phyloP scores from a whole-genome alignment of 2,329 filamentous ascomycete genomes.

The Hymenoscyphus salicellus region DNA sequence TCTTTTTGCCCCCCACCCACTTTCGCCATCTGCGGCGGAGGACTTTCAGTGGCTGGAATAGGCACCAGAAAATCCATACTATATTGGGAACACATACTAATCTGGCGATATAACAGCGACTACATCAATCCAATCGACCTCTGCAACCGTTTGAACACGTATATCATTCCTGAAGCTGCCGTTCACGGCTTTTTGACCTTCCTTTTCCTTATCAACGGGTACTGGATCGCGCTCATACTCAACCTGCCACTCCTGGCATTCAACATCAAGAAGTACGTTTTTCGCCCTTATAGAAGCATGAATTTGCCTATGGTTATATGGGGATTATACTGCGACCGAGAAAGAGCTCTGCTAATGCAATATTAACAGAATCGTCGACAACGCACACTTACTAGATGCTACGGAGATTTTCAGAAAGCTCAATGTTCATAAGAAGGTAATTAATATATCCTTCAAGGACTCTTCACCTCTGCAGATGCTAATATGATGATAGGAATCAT shows the following conservation, averaged over 20 bases:
- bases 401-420: slow-evolving; percentile 99
- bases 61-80: neutral
- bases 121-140: slow-evolving; percentile 99
- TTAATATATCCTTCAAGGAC: slow-evolving; percentile 11
- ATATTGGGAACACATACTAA: slow-evolving; percentile 33
- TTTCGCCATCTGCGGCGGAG: neutral
- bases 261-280: slow-evolving; percentile 92
- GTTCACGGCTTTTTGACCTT: slow-evolving; percentile 95
- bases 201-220: slow-evolving; percentile 96
- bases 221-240: slow-evolving; percentile 90
- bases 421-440: slow-evolving; percentile 97
- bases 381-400: slow-evolving; percentile 93
- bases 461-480: slow-evolving; percentile 9
- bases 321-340: neutral
- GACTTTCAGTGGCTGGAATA: neutral
- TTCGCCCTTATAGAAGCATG: neutral
- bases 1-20: neutral
- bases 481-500: slow-evolving; percentile 71
- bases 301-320: neutral
- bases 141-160: slow-evolving; percentile 99
- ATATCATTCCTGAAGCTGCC: slow-evolving; percentile 97
- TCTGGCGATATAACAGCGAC: slow-evolving; percentile 58
- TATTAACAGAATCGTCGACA: slow-evolving; percentile 78
- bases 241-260: slow-evolving; percentile 89
- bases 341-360: slow-evolving; percentile 35